Evolutionary conservation across 106 monocot genomes (phyloP).

Genomic region (Gastrodia elata): DNA sequence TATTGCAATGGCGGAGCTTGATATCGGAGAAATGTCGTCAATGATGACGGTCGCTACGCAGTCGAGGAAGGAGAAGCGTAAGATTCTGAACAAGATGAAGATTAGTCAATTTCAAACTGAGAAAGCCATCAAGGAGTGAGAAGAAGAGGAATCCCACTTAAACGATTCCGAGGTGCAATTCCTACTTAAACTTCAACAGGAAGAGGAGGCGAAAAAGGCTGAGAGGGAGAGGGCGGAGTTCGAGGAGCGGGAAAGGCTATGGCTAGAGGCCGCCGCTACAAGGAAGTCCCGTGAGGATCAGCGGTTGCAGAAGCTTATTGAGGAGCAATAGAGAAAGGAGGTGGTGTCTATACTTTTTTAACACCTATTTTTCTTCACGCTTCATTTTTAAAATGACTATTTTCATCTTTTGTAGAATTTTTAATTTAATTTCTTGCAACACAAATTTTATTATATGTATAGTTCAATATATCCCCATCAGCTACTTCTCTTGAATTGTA

Average conservation of each 20-base stretch:
- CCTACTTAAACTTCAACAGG: conserved; percentile 25
- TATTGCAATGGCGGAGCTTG: conserved; percentile 29
- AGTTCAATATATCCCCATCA: background rate
- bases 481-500: background rate
- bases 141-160: conserved; percentile 45
- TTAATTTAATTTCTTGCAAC: background rate
- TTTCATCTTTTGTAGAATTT: background rate
- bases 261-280: conserved; percentile 40
- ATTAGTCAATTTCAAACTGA: conserved; percentile 54
- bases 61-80: conserved; percentile 71
- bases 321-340: conserved; percentile 17
- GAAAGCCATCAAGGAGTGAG: conserved; percentile 40
- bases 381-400: background rate
- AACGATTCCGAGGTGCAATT: conserved; percentile 70
- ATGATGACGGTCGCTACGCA: conserved; percentile 3
- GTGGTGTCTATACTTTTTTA: conserved; percentile 11
- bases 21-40: conserved; percentile 4
- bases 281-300: conserved; percentile 23
- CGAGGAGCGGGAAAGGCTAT: conserved; percentile 73
- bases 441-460: background rate
- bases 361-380: background rate
- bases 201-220: conserved; percentile 51
- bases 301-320: conserved; percentile 17
- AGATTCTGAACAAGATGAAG: conserved; percentile 70
- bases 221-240: conserved; percentile 60